phyloP scores from a whole-genome alignment of 2,329 filamentous ascomycete species.

The Trichoderma oligosporum region DNA sequence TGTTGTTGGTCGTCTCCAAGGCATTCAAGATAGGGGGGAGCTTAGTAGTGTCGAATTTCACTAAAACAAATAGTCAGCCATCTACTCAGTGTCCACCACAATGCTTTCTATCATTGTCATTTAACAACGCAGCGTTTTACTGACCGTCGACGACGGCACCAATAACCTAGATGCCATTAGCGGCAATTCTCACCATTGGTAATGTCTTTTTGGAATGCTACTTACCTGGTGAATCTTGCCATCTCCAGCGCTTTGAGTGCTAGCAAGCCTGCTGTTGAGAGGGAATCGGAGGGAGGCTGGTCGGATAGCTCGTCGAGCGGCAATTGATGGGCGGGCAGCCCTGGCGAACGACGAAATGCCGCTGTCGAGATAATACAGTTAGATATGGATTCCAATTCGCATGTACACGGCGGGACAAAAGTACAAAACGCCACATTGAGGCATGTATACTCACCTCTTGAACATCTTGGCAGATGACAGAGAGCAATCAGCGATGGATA shows the following conservation, averaged over 20 bases:
- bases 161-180: slow-evolving; percentile 75
- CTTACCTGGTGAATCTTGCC: slow-evolving; percentile 68
- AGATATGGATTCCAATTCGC: slow-evolving; percentile 51
- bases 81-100: not conserved
- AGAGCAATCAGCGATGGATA: slow-evolving; percentile 59
- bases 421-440: slow-evolving; percentile 29
- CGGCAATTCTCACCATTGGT: slow-evolving; percentile 28
- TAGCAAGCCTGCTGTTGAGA: slow-evolving; percentile 56
- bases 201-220: slow-evolving; percentile 15
- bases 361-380: slow-evolving; percentile 44
- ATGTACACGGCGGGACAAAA: slow-evolving; percentile 24
- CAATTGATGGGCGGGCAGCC: slow-evolving; percentile 59
- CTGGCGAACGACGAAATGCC: slow-evolving; percentile 63
- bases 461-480: slow-evolving; percentile 73
- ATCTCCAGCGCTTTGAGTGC: slow-evolving; percentile 54
- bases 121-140: slow-evolving; percentile 35
- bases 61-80: slow-evolving; percentile 49
- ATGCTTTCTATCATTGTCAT: not conserved
- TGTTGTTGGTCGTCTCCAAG: slow-evolving; percentile 84
- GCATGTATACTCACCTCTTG: slow-evolving; percentile 64
- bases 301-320: slow-evolving; percentile 56
- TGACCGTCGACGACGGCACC: slow-evolving; percentile 98
- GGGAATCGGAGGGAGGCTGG: slow-evolving; percentile 54
- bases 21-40: slow-evolving; percentile 98
- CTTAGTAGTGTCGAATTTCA: slow-evolving; percentile 94